Evolutionary conservation across 148 eudicot genomes (phyloP), one percentile per base, ranked within the genome.

Genomic region (Mesembryanthemum crystallinum): DNA sequence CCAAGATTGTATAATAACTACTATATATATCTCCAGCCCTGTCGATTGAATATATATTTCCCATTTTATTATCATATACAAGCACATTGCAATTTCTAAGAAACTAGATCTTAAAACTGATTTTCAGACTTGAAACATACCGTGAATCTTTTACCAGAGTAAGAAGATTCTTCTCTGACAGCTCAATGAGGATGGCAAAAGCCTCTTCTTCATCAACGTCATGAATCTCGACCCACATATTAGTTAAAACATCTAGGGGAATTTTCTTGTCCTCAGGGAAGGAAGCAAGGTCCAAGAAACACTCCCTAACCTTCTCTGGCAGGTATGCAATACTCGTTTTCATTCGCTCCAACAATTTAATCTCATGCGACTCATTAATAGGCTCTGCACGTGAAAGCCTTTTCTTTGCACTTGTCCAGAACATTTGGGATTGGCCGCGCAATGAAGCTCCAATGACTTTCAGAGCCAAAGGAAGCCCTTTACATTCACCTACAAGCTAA

Each of bases 381-480:
- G 93, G 91, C 76, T 90, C 89, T 15, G 89, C 88, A 4, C 89
- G 79, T 4, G 89, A 84, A 43, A 93, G 79, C 52, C 96, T 80
- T 52, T 78, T 90, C 86, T 84, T 89, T 33, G 96, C 96, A 72
- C 96, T 84, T 24, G 63, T 82, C 98, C 98, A 93, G 68, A 76
- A 86, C 91, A 81, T 78, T 61, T 85, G 92, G 54, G 86, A 76
- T 64, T 88, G 89, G 64, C 81, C 98, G 28, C 89, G 88, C 37
- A 93, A 71, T 37, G 98, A 89, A 64, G 98, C 91, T 74, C 98
- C 98, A 33, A 93, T 83, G 28, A 93, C 98, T 78, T 93, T 93
- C 3, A 93, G 86, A 65, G 98, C 98, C 80, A 93, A 79, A 0
- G 98, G 98, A 28, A 93, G 92, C 60, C 98, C 90, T 80, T 87